phyloP scores from a whole-genome alignment of 352 stramenopile genomes.

The Globisporangium yorkense region DNA sequence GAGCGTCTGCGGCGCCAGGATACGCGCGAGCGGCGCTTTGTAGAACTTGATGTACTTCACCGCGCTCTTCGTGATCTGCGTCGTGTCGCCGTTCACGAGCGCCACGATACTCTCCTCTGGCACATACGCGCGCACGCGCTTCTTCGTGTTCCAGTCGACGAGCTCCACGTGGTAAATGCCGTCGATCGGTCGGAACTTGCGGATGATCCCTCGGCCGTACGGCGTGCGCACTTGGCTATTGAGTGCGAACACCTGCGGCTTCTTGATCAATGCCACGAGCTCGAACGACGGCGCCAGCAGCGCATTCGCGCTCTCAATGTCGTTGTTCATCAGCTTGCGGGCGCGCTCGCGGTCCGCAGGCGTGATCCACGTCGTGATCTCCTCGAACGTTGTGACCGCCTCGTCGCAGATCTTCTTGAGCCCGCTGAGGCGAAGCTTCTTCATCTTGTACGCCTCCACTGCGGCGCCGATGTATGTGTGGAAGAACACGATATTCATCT shows the following conservation, averaged over 20 bases:
- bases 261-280: constrained; percentile 31
- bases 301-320: constrained; percentile 59
- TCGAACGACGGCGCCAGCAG: constrained; percentile 34
- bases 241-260: constrained; percentile 57
- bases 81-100: constrained; percentile 30
- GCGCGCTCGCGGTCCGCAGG: constrained; percentile 48
- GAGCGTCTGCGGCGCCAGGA: constrained; percentile 45
- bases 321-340: constrained; percentile 58
- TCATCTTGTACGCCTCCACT: constrained; percentile 65
- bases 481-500: constrained; percentile 91
- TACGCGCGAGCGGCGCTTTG: constrained; percentile 26
- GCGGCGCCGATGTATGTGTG: constrained; percentile 87
- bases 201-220: constrained; percentile 59
- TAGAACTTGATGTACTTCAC: constrained; percentile 57
- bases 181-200: constrained; percentile 60
- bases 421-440: constrained; percentile 58
- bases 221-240: constrained; percentile 58
- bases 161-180: constrained; percentile 84
- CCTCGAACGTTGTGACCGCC: constrained; percentile 42
- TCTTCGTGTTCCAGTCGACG: constrained; percentile 39
- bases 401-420: constrained; percentile 70
- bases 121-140: constrained; percentile 45
- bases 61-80: constrained; percentile 33
- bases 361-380: constrained; percentile 52
- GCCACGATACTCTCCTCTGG: constrained; percentile 45